phyloP scores from a whole-genome alignment of 2,329 filamentous ascomycete species.

The Sarocladiaceae sp. region DNA sequence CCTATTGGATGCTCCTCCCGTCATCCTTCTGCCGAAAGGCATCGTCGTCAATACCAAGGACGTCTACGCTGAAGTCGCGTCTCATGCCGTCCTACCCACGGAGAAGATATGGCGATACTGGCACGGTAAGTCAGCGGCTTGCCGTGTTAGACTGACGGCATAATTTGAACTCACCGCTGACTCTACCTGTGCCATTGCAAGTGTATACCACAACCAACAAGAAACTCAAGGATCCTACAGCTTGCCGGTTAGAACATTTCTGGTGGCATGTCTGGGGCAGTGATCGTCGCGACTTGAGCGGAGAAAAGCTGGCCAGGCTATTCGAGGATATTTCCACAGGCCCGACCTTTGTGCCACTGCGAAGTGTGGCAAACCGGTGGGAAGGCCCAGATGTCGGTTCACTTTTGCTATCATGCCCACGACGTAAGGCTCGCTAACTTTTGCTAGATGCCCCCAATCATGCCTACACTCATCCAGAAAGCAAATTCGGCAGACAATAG shows the following conservation, averaged over 20 bases:
- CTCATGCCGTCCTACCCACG: constrained; percentile 42
- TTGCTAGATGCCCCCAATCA: constrained; percentile 10
- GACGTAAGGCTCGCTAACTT: neutral
- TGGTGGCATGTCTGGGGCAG: constrained; percentile 66
- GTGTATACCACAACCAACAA: constrained; percentile 59
- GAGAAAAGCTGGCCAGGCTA: constrained; percentile 47
- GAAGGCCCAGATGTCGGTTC: constrained; percentile 43
- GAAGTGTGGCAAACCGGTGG: constrained; percentile 48
- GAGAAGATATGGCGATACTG: constrained; percentile 53
- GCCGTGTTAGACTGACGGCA: neutral
- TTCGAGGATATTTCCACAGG: constrained; percentile 56
- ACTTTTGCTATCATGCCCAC: neutral
- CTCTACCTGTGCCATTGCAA: constrained; percentile 20
- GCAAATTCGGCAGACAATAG: constrained; percentile 2
- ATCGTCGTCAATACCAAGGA: constrained; percentile 50
- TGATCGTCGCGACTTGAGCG: constrained; percentile 48
- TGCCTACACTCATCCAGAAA: constrained; percentile 7
- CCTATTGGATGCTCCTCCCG: constrained; percentile 23
- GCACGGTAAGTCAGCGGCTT: constrained; percentile 41
- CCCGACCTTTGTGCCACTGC: constrained; percentile 52
- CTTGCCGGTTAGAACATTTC: constrained; percentile 58
- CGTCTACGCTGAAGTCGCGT: constrained; percentile 51
- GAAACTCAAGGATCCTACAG: constrained; percentile 56
- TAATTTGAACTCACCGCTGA: neutral
- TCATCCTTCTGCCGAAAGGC: constrained; percentile 51